phyloP scores from a whole-genome alignment of 2,329 filamentous ascomycete genomes.

The Tolypocladium paradoxum region DNA sequence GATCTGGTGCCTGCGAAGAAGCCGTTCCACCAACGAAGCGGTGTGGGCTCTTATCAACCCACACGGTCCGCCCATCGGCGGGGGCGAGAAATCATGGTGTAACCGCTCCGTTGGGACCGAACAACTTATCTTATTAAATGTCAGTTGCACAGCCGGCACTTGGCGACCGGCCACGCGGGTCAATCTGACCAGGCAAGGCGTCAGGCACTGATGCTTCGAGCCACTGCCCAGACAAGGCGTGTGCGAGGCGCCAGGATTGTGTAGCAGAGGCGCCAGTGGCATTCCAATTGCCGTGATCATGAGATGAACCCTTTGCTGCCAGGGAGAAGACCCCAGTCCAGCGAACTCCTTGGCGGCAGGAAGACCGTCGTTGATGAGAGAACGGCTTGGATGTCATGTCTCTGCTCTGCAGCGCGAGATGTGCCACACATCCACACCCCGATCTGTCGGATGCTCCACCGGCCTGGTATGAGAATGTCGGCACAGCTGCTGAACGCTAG shows the following conservation, averaged over 20 bases:
- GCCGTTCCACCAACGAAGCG: neutral
- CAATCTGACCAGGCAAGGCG: neutral
- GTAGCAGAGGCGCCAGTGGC: neutral
- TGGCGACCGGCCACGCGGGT: neutral
- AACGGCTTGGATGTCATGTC: neutral
- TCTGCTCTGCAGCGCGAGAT: neutral
- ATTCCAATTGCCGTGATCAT: too few relatives aligned
- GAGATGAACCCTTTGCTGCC: neutral
- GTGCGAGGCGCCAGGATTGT: neutral
- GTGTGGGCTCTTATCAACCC: neutral
- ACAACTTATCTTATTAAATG: neutral
- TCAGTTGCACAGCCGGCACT: neutral
- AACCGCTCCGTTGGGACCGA: neutral
- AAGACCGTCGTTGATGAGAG: neutral
- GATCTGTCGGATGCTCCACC: neutral
- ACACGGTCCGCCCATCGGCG: neutral
- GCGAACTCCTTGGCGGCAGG: neutral
- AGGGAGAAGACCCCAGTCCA: neutral
- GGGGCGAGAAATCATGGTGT: neutral
- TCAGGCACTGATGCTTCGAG: neutral
- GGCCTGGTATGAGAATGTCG: neutral
- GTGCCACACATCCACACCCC: neutral
- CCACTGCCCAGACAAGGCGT: neutral
- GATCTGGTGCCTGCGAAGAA: neutral
- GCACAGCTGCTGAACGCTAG: neutral